Percentiles rank a stretch among this genome's conserved stretches.
Evolutionary conservation across 441 rosid genomes (phyloP).

Genomic region (Adansonia madagascariensis): DNA sequence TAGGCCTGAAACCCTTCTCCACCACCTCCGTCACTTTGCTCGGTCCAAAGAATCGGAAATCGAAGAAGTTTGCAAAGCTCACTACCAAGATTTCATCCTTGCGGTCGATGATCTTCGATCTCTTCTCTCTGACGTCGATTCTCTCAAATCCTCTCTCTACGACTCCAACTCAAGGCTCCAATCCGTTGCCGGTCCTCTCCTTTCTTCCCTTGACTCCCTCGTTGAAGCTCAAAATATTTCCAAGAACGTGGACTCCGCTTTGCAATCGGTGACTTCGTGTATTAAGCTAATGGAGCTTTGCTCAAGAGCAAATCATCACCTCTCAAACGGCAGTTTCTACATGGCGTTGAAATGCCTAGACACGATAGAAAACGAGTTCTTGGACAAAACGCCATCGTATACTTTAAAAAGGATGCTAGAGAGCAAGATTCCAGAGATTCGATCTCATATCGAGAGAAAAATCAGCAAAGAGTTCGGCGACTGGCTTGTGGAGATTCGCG

Average conservation of each 20-base stretch:
- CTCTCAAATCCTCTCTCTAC: constrained; percentile 81
- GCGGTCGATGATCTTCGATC: constrained; percentile 99
- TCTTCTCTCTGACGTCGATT: constrained; percentile 92
- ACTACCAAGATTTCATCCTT: constrained; percentile 93
- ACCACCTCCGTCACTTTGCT: constrained; percentile 79
- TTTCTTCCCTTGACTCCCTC: constrained; percentile 68
- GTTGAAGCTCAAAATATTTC: constrained; percentile 76
- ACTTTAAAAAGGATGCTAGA: constrained; percentile 81
- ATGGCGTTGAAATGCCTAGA: constrained; percentile 83
- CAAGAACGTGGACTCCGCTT: constrained; percentile 71
- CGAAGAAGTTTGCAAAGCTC: constrained; percentile 95
- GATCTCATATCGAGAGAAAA: constrained; percentile 78
- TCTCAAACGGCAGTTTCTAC: constrained; percentile 65
- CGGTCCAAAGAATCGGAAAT: constrained; percentile 94
- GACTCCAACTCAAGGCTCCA: constrained; percentile 90
- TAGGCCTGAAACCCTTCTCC: constrained; percentile 85
- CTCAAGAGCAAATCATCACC: constrained; percentile 70
- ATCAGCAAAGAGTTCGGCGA: constrained; percentile 85
- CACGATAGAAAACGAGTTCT: constrained; percentile 63
- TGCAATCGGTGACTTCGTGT: constrained; percentile 56
- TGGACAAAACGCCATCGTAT: constrained; percentile 66
- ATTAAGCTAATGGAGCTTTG: constrained; percentile 75
- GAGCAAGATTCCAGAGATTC: constrained; percentile 76
- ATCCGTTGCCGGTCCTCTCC: constrained; percentile 78
- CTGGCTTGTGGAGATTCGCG: constrained; percentile 97